A percentile compares a stretch with the other conserved stretches of the same genome.
Conservation (phyloP, 1,139 yeast species). For the Sugiyamaella paludigena region DNA sequence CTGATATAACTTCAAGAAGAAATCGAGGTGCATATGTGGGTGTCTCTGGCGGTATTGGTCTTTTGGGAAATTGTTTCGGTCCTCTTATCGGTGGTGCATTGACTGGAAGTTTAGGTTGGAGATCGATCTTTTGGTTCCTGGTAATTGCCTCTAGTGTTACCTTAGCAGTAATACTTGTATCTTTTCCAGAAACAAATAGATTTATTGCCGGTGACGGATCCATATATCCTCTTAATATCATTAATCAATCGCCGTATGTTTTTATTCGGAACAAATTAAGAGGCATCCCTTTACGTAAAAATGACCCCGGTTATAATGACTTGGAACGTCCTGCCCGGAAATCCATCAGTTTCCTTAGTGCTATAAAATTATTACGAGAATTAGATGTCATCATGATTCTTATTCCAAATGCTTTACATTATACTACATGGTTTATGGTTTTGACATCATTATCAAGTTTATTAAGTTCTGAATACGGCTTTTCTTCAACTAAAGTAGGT, state of each 20-base stretch:
- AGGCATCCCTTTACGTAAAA: conserved; percentile 21
- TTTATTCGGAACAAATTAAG: conserved; percentile 19
- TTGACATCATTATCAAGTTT: conserved; percentile 62
- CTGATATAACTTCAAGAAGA: conserved; percentile 60
- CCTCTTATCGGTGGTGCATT: conserved; percentile 72
- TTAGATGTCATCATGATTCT: conserved; percentile 41
- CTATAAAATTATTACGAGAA: conserved; percentile 35
- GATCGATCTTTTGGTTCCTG: conserved; percentile 73
- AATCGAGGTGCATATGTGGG: conserved; percentile 70
- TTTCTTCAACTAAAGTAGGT: conserved; percentile 56
- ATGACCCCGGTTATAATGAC: conserved; percentile 20
- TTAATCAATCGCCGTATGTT: conserved; percentile 46
- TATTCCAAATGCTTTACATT: conserved; percentile 59
- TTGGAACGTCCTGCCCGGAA: conserved; percentile 34
- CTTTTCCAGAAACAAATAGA: conserved; percentile 72
- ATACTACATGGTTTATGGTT: conserved; percentile 67
- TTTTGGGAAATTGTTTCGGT: conserved; percentile 73
- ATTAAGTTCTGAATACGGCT: conserved; percentile 48
- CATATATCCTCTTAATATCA: conserved; percentile 43
- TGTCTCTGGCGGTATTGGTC: conserved; percentile 57
- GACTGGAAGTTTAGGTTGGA: conserved; percentile 62
- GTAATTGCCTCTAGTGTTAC: conserved; percentile 57
- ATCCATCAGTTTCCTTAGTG: conserved; percentile 38
- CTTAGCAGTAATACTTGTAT: conserved; percentile 31
- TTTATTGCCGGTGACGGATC: conserved; percentile 67